These are phyloP conservation scores for Rosa multiflora DNA, from an alignment of 306 rosid species.

Conservation along the genomic window DNA sequence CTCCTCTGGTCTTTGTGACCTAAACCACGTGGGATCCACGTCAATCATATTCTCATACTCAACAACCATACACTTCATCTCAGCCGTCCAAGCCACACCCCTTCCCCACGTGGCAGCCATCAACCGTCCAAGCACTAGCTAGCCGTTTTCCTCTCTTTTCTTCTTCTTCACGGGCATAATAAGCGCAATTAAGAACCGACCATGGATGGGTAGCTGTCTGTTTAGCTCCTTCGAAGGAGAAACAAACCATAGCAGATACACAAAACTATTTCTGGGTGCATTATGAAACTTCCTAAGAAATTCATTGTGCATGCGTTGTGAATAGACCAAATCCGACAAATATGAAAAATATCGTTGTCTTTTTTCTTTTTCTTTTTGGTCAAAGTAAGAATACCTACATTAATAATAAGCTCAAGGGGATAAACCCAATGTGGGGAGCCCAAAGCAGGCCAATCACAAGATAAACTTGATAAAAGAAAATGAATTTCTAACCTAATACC, in stretches of 20 bases:
- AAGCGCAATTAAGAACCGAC: not conserved
- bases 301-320: not conserved
- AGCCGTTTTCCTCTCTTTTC: not conserved
- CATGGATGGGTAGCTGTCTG: not conserved
- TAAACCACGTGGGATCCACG: conserved; percentile 14
- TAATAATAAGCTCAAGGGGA: too few relatives aligned
- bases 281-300: not conserved
- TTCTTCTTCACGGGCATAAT: not conserved
- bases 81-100: conserved; percentile 8
- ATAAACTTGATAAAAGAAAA: too few relatives aligned
- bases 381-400: too few relatives aligned
- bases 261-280: not conserved
- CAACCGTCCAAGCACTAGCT: not conserved
- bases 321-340: not conserved
- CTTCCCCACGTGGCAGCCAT: not conserved
- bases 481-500: too few relatives aligned
- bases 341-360: too few relatives aligned
- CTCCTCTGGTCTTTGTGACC: conserved; percentile 1
- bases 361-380: too few relatives aligned
- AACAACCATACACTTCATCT: not conserved
- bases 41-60: not conserved
- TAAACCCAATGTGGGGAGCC: too few relatives aligned
- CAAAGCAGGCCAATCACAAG: too few relatives aligned
- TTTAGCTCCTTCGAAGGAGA: not conserved
- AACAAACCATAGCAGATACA: not conserved